A percentile compares a stretch with the other conserved stretches of the same genome.
phyloP scores from a whole-genome alignment of 257 asterid species.

The Penstemon davidsonii region DNA sequence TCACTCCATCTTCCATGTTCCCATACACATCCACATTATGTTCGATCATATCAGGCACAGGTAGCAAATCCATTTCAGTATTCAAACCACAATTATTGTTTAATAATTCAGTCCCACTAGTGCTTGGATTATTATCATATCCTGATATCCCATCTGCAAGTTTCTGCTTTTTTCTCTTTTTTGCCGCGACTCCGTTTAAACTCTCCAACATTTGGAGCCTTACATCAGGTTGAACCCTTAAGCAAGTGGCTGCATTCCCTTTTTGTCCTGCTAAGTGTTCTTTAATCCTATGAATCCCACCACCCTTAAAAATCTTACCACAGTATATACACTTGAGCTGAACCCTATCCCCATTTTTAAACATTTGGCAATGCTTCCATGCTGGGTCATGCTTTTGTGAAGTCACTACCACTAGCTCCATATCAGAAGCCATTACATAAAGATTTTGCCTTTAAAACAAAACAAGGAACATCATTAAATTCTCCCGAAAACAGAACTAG shows the following conservation, averaged over 20 bases:
- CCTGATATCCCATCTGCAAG: slow-evolving; percentile 53
- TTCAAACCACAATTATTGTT: slow-evolving; percentile 47
- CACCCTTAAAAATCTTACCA: slow-evolving; percentile 86
- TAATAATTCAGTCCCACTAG: slow-evolving; percentile 39
- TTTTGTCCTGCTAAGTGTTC: slow-evolving; percentile 91
- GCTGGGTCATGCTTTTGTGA: slow-evolving; percentile 93
- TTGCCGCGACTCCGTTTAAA: slow-evolving; percentile 63
- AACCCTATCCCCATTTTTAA: slow-evolving; percentile 69
- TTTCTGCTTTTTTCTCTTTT: slow-evolving; percentile 74
- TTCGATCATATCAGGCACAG: slow-evolving; percentile 59
- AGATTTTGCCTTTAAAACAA: slow-evolving; percentile 25
- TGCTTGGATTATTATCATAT: slow-evolving; percentile 36
- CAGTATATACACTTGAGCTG: slow-evolving; percentile 86
- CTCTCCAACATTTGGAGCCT: slow-evolving; percentile 79
- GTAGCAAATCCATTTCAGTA: slow-evolving; percentile 57
- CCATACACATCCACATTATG: slow-evolving; percentile 41
- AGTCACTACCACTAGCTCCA: slow-evolving; percentile 75
- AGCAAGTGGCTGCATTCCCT: slow-evolving; percentile 90
- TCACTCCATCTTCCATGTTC: slow-evolving; percentile 47
- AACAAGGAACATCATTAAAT: slow-evolving; percentile 11
- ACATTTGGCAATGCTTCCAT: slow-evolving; percentile 93
- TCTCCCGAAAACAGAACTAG: slow-evolving; percentile 2
- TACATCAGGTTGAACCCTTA: slow-evolving; percentile 79
- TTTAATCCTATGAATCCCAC: slow-evolving; percentile 93
- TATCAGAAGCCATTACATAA: slow-evolving; percentile 51